phyloP scores from a whole-genome alignment of 495 filamentous ascomycete genomes.

The Thermochaetoides thermophila region DNA sequence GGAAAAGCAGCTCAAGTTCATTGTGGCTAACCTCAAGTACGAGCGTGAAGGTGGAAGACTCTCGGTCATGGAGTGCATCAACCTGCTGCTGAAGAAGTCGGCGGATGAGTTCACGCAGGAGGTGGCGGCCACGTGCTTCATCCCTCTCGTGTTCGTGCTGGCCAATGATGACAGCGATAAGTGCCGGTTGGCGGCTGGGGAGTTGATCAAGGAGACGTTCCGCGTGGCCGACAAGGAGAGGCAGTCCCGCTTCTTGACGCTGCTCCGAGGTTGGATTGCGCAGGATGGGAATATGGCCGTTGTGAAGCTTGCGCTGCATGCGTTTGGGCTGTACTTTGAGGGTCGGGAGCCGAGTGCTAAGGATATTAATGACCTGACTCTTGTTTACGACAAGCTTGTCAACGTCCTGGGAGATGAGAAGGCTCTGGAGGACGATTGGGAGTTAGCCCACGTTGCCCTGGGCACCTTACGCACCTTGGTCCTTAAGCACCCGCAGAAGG shows the following conservation, averaged over 20 bases:
- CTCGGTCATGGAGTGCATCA: slow-evolving; percentile 79
- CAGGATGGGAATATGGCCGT: slow-evolving; percentile 56
- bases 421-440: slow-evolving; percentile 44
- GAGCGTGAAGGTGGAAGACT: slow-evolving; percentile 73
- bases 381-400: slow-evolving; percentile 27
- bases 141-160: slow-evolving; percentile 71
- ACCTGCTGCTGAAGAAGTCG: slow-evolving; percentile 69
- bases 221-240: slow-evolving; percentile 62
- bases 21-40: slow-evolving; percentile 83
- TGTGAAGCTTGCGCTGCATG: slow-evolving; percentile 56
- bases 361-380: slow-evolving; percentile 46
- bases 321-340: slow-evolving; percentile 73
- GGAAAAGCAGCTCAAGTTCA: slow-evolving; percentile 75
- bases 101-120: slow-evolving; percentile 68
- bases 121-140: slow-evolving; percentile 65
- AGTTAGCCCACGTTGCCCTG: slow-evolving; percentile 64
- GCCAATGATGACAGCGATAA: slow-evolving; percentile 76
- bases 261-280: slow-evolving; percentile 63
- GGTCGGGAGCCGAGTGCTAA: slow-evolving; percentile 36
- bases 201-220: slow-evolving; percentile 65
- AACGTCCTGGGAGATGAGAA: slow-evolving; percentile 33
- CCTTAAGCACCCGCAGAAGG: slow-evolving; percentile 44
- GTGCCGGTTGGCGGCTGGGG: slow-evolving; percentile 71
- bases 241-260: slow-evolving; percentile 47
- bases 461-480: slow-evolving; percentile 53